phyloP scores from a whole-genome alignment of 768 basidiomycete species.

The Exidia glandulosa region DNA sequence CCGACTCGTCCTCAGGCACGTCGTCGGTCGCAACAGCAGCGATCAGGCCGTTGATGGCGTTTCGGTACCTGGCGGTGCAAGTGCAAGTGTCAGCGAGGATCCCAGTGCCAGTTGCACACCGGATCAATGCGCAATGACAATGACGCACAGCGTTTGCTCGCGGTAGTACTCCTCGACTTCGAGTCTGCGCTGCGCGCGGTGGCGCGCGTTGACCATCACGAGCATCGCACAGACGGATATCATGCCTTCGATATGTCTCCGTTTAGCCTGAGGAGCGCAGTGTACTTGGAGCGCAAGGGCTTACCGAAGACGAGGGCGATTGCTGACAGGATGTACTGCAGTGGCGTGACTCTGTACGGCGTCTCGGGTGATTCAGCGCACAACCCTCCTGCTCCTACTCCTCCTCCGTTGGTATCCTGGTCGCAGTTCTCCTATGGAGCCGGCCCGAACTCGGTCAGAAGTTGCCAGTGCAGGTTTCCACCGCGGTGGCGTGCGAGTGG shows the following conservation, averaged over 20 bases:
- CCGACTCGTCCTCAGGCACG: neutral
- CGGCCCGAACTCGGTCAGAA: neutral
- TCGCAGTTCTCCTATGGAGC: neutral
- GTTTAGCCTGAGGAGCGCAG: neutral
- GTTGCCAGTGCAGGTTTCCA: no score
- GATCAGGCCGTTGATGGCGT: neutral
- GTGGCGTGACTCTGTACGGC: slow-evolving; percentile 27
- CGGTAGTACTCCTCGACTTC: slow-evolving; percentile 34
- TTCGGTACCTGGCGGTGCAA: neutral
- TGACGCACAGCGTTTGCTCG: slow-evolving; percentile 25
- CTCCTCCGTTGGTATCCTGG: neutral
- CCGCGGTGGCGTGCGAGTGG: neutral
- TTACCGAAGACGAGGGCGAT: slow-evolving; percentile 29
- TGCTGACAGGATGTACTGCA: slow-evolving; percentile 33
- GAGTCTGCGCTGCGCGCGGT: neutral
- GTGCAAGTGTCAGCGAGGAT: neutral
- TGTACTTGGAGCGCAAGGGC: slow-evolving; percentile 6
- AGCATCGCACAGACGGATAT: neutral
- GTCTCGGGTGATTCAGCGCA: slow-evolving; percentile 28
- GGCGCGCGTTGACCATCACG: neutral
- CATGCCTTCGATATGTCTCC: slow-evolving; percentile 26
- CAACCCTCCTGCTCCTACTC: neutral
- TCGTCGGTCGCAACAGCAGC: neutral
- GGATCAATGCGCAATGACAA: neutral
- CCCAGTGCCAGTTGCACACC: neutral